Base-by-base conservation (phyloP, 805 yeast species). In the Ogataea pignaliae region DNA sequence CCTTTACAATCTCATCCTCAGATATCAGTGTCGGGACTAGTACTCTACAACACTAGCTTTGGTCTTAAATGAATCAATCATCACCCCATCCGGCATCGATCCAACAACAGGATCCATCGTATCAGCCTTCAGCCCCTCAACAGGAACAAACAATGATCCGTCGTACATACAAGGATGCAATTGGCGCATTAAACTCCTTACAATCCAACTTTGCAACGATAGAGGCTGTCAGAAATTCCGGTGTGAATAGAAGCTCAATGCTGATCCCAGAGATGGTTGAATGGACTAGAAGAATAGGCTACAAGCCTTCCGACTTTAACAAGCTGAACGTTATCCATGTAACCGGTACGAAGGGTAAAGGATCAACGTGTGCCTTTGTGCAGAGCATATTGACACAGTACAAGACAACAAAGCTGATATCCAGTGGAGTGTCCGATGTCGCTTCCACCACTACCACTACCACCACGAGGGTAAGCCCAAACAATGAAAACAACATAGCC, bases 301-400 rank as follows among this genome's bases (percentile, higher is more conserved):
- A 84, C 54, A 55, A 65, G 29, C 80, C 86, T 1, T 54, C 67
- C 3, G 95, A 86, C 50, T 80, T 88, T 59, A 79, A 90, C 65
- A 73, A 65, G 47, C 63, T 93, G 54, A 90, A 90, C 54, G 74
- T 89, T 2, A 75, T 93, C 35, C 99, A 93, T 59, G 84, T 95
- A 32, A 90, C 99, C 0, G 99, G 99, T 16, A 93, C 99, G 1
- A 93, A 93, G 63, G 99, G 99, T 12, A 93, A 93, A 67, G 99
- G 99, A 1, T 89, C 97, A 0, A 91, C 98, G 0, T 91, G 97
- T 65, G 97, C 99, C 0, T 93, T 93, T 60, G 79, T 89, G 2
- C 86, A 87, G 56, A 80, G 93, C 2, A 88, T 95, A 34, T 64
- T 95, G 48, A 58, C 65, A 8, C 88, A 88, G 59, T 88, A 88